Conservation (phyloP, 2,329 filamentous ascomycete genomes). For the Dactylellina cionopaga region DNA sequence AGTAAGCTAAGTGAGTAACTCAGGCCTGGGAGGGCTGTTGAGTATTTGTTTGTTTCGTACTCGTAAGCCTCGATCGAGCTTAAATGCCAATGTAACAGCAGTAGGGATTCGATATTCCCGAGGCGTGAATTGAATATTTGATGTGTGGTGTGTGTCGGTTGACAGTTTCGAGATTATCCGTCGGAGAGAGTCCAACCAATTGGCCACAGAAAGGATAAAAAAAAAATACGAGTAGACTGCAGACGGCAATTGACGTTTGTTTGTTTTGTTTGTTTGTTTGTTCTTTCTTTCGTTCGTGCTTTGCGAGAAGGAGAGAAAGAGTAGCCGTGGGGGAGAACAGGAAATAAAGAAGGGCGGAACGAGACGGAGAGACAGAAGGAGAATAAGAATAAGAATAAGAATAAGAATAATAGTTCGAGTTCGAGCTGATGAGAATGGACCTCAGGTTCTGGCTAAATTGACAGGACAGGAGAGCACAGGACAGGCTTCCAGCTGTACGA, state of each 20-base stretch:
- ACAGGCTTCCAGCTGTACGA: not conserved
- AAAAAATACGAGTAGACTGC: too few species aligned
- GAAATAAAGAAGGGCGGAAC: conserved; percentile 24
- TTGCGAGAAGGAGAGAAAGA: not conserved
- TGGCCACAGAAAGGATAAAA: too few species aligned
- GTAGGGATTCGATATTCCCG: too few species aligned
- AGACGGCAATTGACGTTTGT: too few species aligned
- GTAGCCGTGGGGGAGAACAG: not conserved
- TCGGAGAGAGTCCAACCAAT: too few species aligned
- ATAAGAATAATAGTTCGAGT: not conserved
- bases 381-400: too few species aligned
- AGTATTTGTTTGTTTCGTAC: conserved; percentile 7
- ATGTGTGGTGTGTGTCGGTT: too few species aligned
- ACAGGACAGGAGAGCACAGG: not conserved
- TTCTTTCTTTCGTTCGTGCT: too few species aligned
- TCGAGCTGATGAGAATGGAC: not conserved
- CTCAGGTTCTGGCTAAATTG: conserved; percentile 37
- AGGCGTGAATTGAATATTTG: too few species aligned
- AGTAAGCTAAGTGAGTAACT: not conserved
- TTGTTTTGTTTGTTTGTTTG: too few species aligned
- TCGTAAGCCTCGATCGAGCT: conserved; percentile 26
- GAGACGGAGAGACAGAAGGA: conserved; percentile 25
- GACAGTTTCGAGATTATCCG: too few species aligned
- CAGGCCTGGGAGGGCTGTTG: not conserved
- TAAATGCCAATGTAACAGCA: not conserved